phyloP scores from a whole-genome alignment of 2,329 filamentous ascomycete species.

The Beauveria bassiana region DNA sequence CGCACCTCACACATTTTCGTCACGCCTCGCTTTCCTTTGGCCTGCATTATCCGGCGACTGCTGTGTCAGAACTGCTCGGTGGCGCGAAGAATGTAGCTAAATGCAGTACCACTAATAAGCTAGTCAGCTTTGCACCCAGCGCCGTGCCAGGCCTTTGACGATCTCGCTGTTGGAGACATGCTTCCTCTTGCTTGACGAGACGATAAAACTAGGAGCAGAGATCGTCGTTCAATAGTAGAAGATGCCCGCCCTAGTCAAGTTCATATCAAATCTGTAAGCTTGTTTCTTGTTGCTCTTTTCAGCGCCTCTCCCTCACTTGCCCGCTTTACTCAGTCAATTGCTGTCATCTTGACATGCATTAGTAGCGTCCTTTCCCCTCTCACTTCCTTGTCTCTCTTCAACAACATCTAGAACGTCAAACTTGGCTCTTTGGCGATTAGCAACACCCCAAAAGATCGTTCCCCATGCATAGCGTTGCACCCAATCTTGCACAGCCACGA shows the following conservation, averaged over 20 bases:
- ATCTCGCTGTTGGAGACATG: not conserved
- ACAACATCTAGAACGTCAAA: not conserved
- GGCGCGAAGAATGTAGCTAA: not conserved
- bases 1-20: not conserved
- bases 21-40: not conserved
- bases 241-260: not conserved
- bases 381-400: not conserved
- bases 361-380: not conserved
- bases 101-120: not conserved
- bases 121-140: not conserved
- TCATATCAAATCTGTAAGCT: not conserved
- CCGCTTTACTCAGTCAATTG: not conserved
- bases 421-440: not conserved
- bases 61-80: not conserved
- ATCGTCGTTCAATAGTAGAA: not conserved
- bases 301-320: not conserved
- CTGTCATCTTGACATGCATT: not conserved
- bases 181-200: not conserved
- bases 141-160: not conserved
- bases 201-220: not conserved
- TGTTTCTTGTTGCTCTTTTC: not conserved
- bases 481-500: constrained; percentile 2
- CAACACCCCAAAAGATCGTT: not conserved
- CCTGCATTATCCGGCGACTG: not conserved
- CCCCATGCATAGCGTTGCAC: not conserved